Evolutionary conservation across 2,329 filamentous ascomycete species (phyloP).

Genomic region (Penicillium sp.): DNA sequence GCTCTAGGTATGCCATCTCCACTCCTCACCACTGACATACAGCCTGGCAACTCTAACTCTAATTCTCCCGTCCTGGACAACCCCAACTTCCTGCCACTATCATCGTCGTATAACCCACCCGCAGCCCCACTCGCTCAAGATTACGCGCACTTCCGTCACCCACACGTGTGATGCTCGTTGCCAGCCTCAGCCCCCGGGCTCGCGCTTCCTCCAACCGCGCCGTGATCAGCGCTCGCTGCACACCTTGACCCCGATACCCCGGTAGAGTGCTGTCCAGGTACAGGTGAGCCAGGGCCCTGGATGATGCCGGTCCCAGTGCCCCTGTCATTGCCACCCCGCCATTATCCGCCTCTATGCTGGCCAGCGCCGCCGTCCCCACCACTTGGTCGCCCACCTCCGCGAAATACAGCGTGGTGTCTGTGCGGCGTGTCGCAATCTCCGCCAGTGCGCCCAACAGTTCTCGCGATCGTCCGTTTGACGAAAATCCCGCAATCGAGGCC

Average conservation of each 20-base stretch:
- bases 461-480: conserved; percentile 12
- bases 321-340: background rate
- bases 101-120: conserved; percentile 12
- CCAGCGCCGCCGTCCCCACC: conserved; percentile 11
- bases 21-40: too few species aligned
- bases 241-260: conserved; percentile 12
- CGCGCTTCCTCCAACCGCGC: conserved; percentile 12
- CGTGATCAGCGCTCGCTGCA: conserved; percentile 14
- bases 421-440: conserved; percentile 10
- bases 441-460: conserved; percentile 15
- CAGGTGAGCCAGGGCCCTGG: conserved; percentile 9
- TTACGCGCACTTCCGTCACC: conserved; percentile 21
- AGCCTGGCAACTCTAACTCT: too few species aligned
- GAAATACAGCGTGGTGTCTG: conserved; percentile 14
- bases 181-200: conserved; percentile 4
- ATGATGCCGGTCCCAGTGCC: too few species aligned
- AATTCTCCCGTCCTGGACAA: too few species aligned
- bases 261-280: conserved; percentile 15
- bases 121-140: conserved; percentile 15
- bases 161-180: conserved; percentile 10
- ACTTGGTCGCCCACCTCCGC: conserved; percentile 4
- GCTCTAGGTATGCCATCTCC: too few species aligned
- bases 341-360: conserved; percentile 4
- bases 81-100: background rate
- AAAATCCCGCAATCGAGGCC: conserved; percentile 18